phyloP scores from a whole-genome alignment of 352 stramenopile genomes.

The Globisporangium nagaii region DNA sequence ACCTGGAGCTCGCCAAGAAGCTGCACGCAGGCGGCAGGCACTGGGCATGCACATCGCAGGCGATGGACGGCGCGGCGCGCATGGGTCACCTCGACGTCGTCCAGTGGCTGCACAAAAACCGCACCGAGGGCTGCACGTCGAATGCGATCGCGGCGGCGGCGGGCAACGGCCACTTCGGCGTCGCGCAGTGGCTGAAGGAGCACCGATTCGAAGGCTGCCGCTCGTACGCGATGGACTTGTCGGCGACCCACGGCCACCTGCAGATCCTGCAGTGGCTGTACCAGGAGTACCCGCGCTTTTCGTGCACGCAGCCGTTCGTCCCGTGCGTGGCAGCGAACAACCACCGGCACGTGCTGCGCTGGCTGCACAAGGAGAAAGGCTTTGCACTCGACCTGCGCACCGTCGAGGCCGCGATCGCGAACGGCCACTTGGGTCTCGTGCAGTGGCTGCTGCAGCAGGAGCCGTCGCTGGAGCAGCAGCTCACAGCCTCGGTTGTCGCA shows the following conservation, averaged over 20 bases:
- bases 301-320: slow-evolving; percentile 26
- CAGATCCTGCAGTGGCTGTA: slow-evolving; percentile 42
- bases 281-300: slow-evolving; percentile 21
- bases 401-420: slow-evolving; percentile 26
- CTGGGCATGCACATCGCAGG: too few species aligned
- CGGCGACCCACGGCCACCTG: slow-evolving; percentile 40
- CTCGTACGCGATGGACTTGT: slow-evolving; percentile 33
- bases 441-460: slow-evolving; percentile 20
- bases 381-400: slow-evolving; percentile 22
- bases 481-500: slow-evolving; percentile 7
- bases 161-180: slow-evolving; percentile 27
- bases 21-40: too few species aligned
- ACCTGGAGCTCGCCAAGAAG: slow-evolving; percentile 27
- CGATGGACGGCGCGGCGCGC: slow-evolving; percentile 33
- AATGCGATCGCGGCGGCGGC: slow-evolving; percentile 31
- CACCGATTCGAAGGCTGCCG: slow-evolving; percentile 31
- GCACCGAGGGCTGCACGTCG: slow-evolving; percentile 29
- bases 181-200: slow-evolving; percentile 31
- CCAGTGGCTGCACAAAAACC: slow-evolving; percentile 32
- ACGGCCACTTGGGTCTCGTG: slow-evolving; percentile 24
- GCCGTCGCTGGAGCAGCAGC: slow-evolving; percentile 10
- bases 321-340: slow-evolving; percentile 26
- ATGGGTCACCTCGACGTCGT: slow-evolving; percentile 34
- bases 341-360: slow-evolving; percentile 28
- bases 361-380: slow-evolving; percentile 23